phyloP scores from a whole-genome alignment of 2,329 filamentous ascomycete genomes.

The Cadophora luteo-olivacea region DNA sequence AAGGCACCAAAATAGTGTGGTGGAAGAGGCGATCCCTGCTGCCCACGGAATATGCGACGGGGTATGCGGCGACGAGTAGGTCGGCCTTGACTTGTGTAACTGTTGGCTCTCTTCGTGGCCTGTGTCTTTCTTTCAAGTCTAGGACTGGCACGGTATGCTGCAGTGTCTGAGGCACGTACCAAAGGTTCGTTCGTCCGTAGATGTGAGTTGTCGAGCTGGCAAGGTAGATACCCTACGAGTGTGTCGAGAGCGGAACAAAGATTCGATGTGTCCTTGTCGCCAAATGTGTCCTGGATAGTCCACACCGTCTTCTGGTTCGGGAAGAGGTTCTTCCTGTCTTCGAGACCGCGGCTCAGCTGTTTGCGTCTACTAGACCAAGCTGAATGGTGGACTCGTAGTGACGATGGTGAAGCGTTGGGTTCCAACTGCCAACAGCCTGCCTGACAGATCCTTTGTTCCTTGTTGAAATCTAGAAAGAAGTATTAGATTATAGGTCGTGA shows the following conservation, averaged over 20 bases:
- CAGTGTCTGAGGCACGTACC: conserved; percentile 42
- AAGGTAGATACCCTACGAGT: background rate
- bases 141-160: conserved; percentile 35
- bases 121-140: conserved; percentile 26
- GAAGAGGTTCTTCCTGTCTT: background rate
- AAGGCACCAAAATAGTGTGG: background rate
- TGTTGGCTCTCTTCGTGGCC: conserved; percentile 7
- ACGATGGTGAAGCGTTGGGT: background rate
- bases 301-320: background rate
- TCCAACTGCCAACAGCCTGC: conserved; percentile 7
- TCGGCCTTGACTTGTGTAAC: conserved; percentile 10
- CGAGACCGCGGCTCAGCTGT: background rate
- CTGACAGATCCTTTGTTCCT: conserved; percentile 6
- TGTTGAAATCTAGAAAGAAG: background rate
- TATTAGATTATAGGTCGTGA: background rate
- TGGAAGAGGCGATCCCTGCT: conserved; percentile 17
- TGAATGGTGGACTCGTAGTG: conserved; percentile 3
- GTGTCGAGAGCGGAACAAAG: conserved; percentile 11
- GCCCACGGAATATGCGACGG: conserved; percentile 4
- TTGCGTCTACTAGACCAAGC: background rate
- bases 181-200: conserved; percentile 44
- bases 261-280: background rate
- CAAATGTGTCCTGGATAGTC: background rate
- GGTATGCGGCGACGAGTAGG: background rate
- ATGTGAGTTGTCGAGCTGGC: conserved; percentile 11